Conservation (phyloP, 2,329 filamentous ascomycete species). For the Botrytis squamosa region DNA sequence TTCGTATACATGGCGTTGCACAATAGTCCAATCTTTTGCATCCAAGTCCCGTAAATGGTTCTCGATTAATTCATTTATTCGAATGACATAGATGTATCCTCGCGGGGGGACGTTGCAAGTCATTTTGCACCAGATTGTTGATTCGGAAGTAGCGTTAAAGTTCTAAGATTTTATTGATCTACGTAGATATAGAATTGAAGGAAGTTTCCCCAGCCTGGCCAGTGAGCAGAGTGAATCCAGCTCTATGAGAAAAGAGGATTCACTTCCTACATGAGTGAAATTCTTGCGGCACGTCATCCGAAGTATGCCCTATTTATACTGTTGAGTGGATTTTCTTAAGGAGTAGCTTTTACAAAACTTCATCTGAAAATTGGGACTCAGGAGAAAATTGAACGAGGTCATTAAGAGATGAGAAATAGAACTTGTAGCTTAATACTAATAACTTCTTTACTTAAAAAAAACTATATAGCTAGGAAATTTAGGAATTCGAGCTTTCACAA, state of each 20-base stretch:
- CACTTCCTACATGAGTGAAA: neutral
- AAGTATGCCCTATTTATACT: neutral
- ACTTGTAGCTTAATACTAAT: neutral
- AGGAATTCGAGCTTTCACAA: neutral
- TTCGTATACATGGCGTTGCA: neutral
- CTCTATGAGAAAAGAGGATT: neutral
- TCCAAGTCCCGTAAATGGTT: neutral
- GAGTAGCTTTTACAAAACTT: too few species aligned
- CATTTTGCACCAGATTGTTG: neutral
- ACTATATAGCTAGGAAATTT: neutral
- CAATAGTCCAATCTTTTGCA: neutral
- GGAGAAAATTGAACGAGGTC: neutral
- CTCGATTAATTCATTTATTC: neutral
- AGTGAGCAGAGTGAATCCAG: neutral
- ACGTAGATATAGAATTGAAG: neutral
- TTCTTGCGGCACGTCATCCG: neutral
- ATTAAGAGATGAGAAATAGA: neutral
- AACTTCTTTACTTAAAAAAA: fast-evolving
- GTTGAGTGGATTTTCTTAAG: too few species aligned
- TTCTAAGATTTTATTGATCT: neutral
- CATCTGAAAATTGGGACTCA: too few species aligned
- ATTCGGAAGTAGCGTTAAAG: neutral
- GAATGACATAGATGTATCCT: neutral
- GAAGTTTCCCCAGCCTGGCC: too few species aligned
- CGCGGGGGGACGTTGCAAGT: neutral